These are phyloP conservation scores for Fistulinella prunicolor DNA, from an alignment of 768 basidiomycete genomes.

Conservation along the genomic window DNA sequence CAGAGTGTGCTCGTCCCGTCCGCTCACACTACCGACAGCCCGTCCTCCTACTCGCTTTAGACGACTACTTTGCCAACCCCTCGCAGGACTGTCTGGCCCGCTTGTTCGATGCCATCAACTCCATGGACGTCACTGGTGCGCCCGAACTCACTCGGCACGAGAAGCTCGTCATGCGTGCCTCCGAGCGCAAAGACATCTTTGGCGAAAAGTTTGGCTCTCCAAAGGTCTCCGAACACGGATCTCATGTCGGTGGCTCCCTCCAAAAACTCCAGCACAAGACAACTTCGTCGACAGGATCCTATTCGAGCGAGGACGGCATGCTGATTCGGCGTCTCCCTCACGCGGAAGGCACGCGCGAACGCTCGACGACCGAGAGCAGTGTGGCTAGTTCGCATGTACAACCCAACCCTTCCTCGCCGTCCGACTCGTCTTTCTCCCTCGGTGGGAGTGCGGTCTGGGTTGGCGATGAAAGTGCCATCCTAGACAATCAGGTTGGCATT, in stretches of 20 bases:
- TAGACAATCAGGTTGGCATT: constrained; percentile 40
- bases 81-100: constrained; percentile 88
- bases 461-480: constrained; percentile 63
- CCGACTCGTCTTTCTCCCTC: constrained; percentile 71
- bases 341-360: constrained; percentile 35
- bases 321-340: constrained; percentile 38
- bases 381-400: constrained; percentile 30
- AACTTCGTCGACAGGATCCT: constrained; percentile 57
- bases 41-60: constrained; percentile 87
- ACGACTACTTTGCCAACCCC: constrained; percentile 89
- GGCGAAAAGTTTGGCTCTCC: constrained; percentile 66
- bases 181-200: constrained; percentile 91
- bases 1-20: not conserved
- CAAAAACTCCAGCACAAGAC: constrained; percentile 41
- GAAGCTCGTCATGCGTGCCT: constrained; percentile 84
- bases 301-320: constrained; percentile 67
- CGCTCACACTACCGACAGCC: constrained; percentile 52
- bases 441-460: constrained; percentile 86
- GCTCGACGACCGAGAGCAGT: constrained; percentile 41
- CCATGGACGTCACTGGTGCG: constrained; percentile 79
- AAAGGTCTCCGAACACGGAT: constrained; percentile 17
- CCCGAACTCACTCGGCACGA: constrained; percentile 79
- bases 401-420: constrained; percentile 50
- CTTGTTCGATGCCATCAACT: constrained; percentile 90
- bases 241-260: constrained; percentile 6